phyloP scores from a whole-genome alignment of 108 stramenopile genomes.

The Asterionellopsis glacialis region DNA sequence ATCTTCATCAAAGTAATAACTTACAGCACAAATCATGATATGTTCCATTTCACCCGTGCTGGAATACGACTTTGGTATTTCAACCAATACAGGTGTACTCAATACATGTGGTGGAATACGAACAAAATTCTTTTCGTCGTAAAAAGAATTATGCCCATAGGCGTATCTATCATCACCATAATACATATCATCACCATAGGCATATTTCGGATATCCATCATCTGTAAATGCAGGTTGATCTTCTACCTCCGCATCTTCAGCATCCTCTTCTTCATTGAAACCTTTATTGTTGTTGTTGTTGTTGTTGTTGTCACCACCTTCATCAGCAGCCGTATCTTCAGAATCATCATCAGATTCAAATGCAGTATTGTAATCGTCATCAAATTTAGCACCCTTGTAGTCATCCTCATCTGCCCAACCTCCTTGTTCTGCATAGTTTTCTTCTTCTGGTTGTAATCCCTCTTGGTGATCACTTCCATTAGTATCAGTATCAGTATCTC shows the following conservation, averaged over 20 bases:
- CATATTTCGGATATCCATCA: constrained; percentile 8
- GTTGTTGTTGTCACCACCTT: constrained; percentile 9
- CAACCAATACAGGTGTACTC: constrained; percentile 49
- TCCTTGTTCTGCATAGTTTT: constrained; percentile 3
- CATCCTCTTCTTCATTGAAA: constrained; percentile 6
- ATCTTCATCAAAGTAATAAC: constrained; percentile 83
- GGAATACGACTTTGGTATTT: constrained; percentile 55
- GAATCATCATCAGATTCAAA: no score
- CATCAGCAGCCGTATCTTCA: constrained; percentile 1
- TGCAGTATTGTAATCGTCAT: not conserved
- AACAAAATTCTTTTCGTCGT: constrained; percentile 71
- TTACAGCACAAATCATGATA: constrained; percentile 66
- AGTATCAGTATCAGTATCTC: not conserved
- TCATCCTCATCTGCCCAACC: not conserved
- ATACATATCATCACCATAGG: constrained; percentile 18
- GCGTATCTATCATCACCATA: constrained; percentile 30
- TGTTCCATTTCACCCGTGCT: no score
- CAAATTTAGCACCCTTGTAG: not conserved
- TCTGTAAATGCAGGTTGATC: constrained; percentile 2
- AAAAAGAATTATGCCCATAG: constrained; percentile 59
- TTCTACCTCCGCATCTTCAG: not conserved
- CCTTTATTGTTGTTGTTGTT: no score
- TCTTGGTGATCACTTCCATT: no score
- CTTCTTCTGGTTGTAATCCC: not conserved
- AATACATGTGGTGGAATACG: constrained; percentile 74